A percentile compares a stretch with the other conserved stretches of the same genome.
phyloP scores from a whole-genome alignment of 202 grass and related monocot genomes.

The Saccharum hybrid region DNA sequence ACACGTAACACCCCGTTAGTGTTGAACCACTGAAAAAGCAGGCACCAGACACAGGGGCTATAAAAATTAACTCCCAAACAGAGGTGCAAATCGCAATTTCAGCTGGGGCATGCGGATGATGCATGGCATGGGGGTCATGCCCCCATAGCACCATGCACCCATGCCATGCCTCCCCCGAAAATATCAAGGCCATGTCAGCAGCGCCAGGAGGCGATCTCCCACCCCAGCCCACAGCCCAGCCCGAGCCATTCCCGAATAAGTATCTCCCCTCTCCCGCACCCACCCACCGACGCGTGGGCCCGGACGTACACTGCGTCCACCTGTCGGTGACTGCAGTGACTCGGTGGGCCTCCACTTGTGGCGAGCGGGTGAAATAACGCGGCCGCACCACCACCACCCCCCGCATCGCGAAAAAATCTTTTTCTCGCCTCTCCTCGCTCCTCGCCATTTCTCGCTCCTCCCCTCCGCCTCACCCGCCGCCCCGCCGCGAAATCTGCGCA shows the following conservation, averaged over 20 bases:
- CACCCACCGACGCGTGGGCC: conserved; percentile 26
- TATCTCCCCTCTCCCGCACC: conserved; percentile 45
- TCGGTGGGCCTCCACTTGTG: conserved; percentile 17
- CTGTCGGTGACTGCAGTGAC: neutral
- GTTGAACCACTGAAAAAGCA: neutral
- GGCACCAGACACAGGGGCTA: neutral
- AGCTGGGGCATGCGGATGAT: neutral
- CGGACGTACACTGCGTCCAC: rapidly evolving
- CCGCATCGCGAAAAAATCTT: conserved; percentile 69
- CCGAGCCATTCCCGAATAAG: conserved; percentile 45
- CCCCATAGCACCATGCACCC: conserved; percentile 19
- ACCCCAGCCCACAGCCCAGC: conserved; percentile 35
- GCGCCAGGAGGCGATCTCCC: conserved; percentile 51
- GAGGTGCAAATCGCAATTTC: neutral
- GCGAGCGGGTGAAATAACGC: conserved; percentile 28
- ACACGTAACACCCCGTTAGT: neutral
- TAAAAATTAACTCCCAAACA: neutral
- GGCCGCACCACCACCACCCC: conserved; percentile 43
- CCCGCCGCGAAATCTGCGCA: neutral
- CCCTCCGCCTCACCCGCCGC: neutral
- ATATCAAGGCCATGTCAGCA: conserved; percentile 99
- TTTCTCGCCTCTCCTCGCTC: conserved; percentile 52
- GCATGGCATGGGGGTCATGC: conserved; percentile 34
- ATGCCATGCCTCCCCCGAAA: conserved; percentile 63
- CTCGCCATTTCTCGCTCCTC: conserved; percentile 45